Conservation (phyloP, 345 rosid genomes). For the Isatis tinctoria region DNA sequence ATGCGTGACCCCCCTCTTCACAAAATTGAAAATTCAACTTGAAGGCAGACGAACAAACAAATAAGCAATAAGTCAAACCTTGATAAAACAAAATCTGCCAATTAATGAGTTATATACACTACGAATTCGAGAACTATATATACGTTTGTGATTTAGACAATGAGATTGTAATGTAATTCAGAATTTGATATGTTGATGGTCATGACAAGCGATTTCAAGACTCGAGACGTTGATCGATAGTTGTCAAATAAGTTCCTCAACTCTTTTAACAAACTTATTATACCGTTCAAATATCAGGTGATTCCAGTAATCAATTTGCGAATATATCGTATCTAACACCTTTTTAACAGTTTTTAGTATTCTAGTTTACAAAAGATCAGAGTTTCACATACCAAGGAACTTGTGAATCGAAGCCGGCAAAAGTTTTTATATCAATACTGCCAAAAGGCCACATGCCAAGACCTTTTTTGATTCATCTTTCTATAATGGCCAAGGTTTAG, state of each 20-base stretch:
- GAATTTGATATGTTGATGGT: neutral
- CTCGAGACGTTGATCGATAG: neutral
- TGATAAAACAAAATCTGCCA: neutral
- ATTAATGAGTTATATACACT: neutral
- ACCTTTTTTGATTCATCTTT: neutral
- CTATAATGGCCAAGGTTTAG: neutral
- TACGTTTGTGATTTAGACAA: too few relatives aligned
- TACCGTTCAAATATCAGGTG: neutral
- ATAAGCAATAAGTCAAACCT: neutral
- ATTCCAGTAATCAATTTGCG: too few relatives aligned
- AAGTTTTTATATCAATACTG: neutral
- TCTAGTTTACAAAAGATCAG: neutral
- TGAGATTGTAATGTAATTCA: neutral
- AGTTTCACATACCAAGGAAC: neutral
- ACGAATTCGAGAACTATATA: neutral
- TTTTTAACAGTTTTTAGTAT: too few relatives aligned
- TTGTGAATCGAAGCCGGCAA: neutral
- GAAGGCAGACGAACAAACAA: neutral
- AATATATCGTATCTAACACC: too few relatives aligned
- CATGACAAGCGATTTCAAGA: neutral
- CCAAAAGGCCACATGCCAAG: neutral
- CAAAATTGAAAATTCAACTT: neutral
- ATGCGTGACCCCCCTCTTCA: conserved; percentile 3
- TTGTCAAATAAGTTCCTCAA: neutral
- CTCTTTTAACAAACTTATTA: neutral